Percentiles rank a stretch among this genome's conserved stretches.
Conservation (phyloP, 2,329 filamentous ascomycete species). For the Pseudogymnoascus sp. region DNA sequence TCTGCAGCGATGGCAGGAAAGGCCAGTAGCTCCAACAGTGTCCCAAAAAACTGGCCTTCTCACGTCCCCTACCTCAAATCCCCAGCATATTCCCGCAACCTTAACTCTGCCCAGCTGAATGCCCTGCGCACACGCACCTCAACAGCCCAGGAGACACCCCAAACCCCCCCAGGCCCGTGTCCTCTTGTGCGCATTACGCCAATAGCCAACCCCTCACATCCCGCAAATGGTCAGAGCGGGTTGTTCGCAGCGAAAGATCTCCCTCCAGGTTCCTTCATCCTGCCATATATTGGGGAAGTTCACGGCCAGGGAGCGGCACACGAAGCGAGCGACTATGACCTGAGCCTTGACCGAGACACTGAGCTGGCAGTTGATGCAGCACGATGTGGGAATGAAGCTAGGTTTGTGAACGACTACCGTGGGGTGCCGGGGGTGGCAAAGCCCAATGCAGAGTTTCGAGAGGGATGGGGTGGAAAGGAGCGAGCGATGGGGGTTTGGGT, state of each 20-base stretch:
- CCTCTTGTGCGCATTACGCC: conserved; percentile 46
- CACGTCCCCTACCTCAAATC: conserved; percentile 44
- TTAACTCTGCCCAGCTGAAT: neutral
- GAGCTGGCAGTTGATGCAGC: conserved; percentile 56
- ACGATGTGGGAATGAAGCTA: conserved; percentile 52
- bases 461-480: conserved; percentile 49
- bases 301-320: conserved; percentile 37
- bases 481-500: conserved; percentile 54
- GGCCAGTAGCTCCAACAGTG: neutral
- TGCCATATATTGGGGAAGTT: conserved; percentile 56
- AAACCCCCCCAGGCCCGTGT: conserved; percentile 37
- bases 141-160: conserved; percentile 31
- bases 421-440: conserved; percentile 38
- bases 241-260: conserved; percentile 53
- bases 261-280: conserved; percentile 46
- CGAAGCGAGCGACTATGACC: conserved; percentile 53
- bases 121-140: conserved; percentile 31
- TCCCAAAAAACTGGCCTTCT: conserved; percentile 52
- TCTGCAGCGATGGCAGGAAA: neutral
- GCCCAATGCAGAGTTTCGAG: conserved; percentile 53
- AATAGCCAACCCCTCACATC: conserved; percentile 46
- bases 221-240: conserved; percentile 50
- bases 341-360: conserved; percentile 52
- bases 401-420: conserved; percentile 62
- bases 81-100: conserved; percentile 40